These are phyloP conservation scores for Tubosaeta sp. DNA, from an alignment of 768 basidiomycete species.

Conservation along the genomic window DNA sequence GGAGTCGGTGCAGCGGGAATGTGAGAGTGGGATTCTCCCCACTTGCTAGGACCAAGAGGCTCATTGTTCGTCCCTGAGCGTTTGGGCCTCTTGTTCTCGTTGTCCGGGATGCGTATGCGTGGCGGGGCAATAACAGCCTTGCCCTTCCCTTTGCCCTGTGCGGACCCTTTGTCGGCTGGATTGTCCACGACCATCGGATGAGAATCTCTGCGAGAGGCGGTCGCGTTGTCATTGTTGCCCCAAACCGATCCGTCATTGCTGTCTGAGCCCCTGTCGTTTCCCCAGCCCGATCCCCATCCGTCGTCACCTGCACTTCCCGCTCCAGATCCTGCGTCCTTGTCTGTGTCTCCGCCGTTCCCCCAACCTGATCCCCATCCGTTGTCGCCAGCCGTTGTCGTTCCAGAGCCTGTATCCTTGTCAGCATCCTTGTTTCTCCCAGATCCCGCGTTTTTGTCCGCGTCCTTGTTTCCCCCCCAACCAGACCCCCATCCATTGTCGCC, in stretches of 20 bases:
- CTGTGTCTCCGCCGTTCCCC: neutral
- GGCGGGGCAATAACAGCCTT: constrained; percentile 20
- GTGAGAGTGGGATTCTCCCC: constrained; percentile 11
- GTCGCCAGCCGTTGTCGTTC: too few species aligned
- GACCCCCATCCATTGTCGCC: too few species aligned
- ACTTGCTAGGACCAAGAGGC: constrained; percentile 12
- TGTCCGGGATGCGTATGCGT: constrained; percentile 21
- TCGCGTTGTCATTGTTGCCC: constrained; percentile 1
- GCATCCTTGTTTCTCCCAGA: too few species aligned
- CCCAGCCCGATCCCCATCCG: constrained; percentile 5
- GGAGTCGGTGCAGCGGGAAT: constrained; percentile 5
- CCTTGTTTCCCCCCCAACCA: neutral
- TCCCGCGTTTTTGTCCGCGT: neutral
- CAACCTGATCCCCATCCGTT: neutral
- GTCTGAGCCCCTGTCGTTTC: neutral
- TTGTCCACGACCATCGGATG: constrained; percentile 10
- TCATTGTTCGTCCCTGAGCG: constrained; percentile 24
- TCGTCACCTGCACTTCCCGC: neutral
- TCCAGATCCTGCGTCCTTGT: neutral
- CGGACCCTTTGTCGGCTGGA: neutral
- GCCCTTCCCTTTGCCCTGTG: constrained; percentile 7
- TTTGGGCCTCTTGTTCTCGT: constrained; percentile 11
- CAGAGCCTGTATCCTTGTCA: too few species aligned
- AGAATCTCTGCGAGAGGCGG: constrained; percentile 3
- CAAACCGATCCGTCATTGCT: neutral